Conservation (phyloP, 441 rosid genomes). For the Eruca vesicaria region DNA sequence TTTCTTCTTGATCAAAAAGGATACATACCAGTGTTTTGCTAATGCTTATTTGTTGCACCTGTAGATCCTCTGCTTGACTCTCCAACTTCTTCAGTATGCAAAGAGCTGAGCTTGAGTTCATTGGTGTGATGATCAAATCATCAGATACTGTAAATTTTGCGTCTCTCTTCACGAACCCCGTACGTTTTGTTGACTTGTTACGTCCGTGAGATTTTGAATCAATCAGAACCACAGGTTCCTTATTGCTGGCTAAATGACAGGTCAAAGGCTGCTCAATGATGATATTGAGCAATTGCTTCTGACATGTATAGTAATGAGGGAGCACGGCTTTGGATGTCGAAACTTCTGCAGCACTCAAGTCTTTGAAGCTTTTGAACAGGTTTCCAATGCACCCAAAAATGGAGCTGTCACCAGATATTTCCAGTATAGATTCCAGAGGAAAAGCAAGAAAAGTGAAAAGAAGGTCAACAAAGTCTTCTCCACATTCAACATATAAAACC, state of each 20-base stretch:
- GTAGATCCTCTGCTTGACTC: not conserved
- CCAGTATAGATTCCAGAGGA: not conserved
- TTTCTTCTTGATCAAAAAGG: not conserved
- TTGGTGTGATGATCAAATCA: not conserved
- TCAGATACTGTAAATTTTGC: slow-evolving; percentile 5
- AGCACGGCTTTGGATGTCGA: not conserved
- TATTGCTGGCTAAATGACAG: not conserved
- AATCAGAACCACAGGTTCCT: not conserved
- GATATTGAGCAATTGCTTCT: not conserved
- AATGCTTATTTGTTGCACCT: not conserved
- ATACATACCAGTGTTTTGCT: not conserved
- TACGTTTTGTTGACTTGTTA: not conserved
- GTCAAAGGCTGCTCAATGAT: not conserved
- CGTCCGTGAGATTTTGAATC: not conserved
- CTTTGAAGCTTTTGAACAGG: not conserved
- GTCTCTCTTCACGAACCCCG: not conserved
- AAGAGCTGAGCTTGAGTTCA: not conserved
- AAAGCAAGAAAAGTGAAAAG: not conserved
- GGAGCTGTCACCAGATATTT: not conserved
- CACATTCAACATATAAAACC: not conserved
- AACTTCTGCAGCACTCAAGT: not conserved
- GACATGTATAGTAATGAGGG: not conserved
- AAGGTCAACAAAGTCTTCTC: not conserved
- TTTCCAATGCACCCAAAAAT: not conserved
- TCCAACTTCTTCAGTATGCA: not conserved